Conservation (phyloP, 495 filamentous ascomycete species). For the Collariella sp. region DNA sequence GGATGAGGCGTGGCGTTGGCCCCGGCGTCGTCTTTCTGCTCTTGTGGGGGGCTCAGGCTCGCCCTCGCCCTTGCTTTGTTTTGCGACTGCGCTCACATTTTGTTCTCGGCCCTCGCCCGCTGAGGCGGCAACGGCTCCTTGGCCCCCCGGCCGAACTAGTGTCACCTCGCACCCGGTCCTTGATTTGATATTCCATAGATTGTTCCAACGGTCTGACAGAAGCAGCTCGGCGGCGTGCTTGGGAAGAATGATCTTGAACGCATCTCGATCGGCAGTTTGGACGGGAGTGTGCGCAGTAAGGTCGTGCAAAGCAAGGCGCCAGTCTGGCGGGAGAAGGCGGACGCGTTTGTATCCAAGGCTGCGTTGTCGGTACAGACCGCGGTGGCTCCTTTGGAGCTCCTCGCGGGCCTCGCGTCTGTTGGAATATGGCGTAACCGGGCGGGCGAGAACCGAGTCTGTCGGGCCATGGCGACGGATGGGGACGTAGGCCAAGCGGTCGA, state of each 20-base stretch:
- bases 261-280: background rate
- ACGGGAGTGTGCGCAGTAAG: conserved; percentile 19
- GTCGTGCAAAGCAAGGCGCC: conserved; percentile 20
- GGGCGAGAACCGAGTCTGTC: conserved; percentile 19
- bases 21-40: background rate
- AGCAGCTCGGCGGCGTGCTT: background rate
- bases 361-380: conserved; percentile 2
- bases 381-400: background rate
- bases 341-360: background rate
- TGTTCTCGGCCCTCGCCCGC: background rate
- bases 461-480: conserved; percentile 16
- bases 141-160: background rate
- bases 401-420: conserved; percentile 8
- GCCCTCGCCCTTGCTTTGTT: no score
- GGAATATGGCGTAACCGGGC: conserved; percentile 13
- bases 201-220: background rate
- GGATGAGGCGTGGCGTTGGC: background rate
- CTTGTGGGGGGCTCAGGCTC: no score
- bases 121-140: no score
- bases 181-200: conserved; percentile 16
- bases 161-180: conserved; percentile 11
- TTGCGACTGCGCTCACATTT: no score
- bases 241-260: conserved; percentile 16
- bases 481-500: conserved; percentile 16
- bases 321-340: conserved; percentile 10